Evolutionary conservation across 2,329 filamentous ascomycete species (phyloP).

Genomic region (Colletotrichum neosansevieriae): DNA sequence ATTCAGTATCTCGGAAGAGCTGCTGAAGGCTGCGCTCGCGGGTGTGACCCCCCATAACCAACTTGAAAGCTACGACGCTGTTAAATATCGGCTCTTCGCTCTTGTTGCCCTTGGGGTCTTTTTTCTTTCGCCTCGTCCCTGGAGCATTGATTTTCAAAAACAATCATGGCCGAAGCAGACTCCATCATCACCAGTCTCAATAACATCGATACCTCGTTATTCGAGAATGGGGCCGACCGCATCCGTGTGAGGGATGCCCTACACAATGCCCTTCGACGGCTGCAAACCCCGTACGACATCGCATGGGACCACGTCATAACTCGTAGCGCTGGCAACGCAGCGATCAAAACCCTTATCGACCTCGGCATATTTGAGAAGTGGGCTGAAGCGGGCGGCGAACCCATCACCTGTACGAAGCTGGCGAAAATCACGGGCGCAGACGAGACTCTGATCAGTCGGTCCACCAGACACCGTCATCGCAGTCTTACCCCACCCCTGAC

Average conservation of each 20-base stretch:
- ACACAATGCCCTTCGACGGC: conserved; percentile 46
- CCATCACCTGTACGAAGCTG: conserved; percentile 48
- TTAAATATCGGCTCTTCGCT: not conserved
- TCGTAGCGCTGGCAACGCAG: conserved; percentile 48
- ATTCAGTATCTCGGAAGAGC: conserved; percentile 6
- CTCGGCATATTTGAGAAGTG: conserved; percentile 52
- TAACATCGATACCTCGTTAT: conserved; percentile 45
- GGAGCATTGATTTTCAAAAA: not conserved
- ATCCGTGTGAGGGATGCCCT: conserved; percentile 49
- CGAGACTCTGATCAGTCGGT: conserved; percentile 48
- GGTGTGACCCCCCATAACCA: not conserved
- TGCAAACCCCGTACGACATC: conserved; percentile 54
- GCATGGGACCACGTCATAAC: conserved; percentile 54
- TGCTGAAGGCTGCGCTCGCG: not conserved
- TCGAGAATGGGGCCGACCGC: conserved; percentile 50
- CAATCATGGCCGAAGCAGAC: conserved; percentile 45
- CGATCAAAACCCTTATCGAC: conserved; percentile 54
- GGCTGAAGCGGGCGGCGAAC: conserved; percentile 46
- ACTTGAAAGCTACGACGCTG: not conserved
- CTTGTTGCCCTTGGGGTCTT: not conserved
- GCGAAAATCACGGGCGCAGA: conserved; percentile 50
- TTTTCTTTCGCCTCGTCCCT: not conserved
- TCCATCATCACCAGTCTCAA: conserved; percentile 44
- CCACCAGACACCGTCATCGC: not conserved
- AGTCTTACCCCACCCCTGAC: too few species aligned